Conservation (phyloP, 345 rosid genomes). For the Microcos paniculata region DNA sequence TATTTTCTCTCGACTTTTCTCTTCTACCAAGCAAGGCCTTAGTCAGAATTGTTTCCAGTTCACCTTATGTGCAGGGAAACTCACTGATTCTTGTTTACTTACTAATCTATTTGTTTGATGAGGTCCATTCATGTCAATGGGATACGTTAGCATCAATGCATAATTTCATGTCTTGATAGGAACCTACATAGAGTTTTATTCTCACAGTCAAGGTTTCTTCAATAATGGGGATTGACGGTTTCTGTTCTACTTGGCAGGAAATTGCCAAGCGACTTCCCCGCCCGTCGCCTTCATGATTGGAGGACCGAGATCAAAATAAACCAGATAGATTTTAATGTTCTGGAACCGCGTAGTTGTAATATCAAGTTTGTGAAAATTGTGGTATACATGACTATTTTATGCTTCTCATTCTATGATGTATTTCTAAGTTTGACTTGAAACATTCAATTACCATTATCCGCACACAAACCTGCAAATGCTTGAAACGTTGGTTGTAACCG, state of each 20-base stretch:
- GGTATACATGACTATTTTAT: not conserved
- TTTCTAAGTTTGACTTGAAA: not conserved
- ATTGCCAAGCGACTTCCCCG: slow-evolving; percentile 89
- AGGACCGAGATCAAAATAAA: slow-evolving; percentile 15
- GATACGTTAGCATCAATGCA: not conserved
- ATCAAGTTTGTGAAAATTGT: slow-evolving; percentile 32
- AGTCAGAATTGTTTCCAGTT: not conserved
- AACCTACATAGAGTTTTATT: not conserved
- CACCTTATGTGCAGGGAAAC: not conserved
- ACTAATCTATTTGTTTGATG: not conserved
- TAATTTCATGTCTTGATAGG: not conserved
- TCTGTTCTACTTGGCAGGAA: slow-evolving; percentile 54
- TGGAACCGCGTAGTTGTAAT: slow-evolving; percentile 9
- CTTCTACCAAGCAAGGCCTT: no score
- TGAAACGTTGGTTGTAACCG: not conserved
- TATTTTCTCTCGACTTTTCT: no score
- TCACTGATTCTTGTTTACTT: not conserved
- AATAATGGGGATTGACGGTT: not conserved
- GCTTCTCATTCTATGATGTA: slow-evolving; percentile 8
- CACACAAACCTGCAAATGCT: not conserved
- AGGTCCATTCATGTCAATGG: not conserved
- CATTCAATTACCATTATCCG: slow-evolving; percentile 11
- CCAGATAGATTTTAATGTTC: not conserved
- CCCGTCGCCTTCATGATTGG: slow-evolving; percentile 51
- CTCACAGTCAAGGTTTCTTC: not conserved